phyloP scores from a whole-genome alignment of 2,329 filamentous ascomycete genomes.

The Zymoseptoria passerinii region DNA sequence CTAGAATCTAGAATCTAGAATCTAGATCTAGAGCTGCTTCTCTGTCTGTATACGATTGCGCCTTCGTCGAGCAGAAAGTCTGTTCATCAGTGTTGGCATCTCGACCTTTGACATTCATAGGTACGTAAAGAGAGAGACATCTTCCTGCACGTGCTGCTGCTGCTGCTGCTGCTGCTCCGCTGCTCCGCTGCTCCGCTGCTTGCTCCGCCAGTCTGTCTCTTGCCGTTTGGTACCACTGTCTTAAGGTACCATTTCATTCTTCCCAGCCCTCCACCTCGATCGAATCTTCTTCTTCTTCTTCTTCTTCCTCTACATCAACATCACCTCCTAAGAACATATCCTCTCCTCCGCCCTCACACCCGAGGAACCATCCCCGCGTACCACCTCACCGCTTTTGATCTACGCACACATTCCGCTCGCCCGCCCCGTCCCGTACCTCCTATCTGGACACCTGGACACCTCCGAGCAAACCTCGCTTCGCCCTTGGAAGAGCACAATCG shows the following conservation, averaged over 20 bases:
- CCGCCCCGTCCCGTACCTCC: background rate
- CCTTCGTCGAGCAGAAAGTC: background rate
- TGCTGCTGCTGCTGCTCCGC: no score
- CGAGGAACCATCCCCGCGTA: background rate
- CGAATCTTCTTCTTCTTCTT: background rate
- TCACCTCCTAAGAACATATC: background rate
- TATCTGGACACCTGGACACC: background rate
- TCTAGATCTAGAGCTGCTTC: no score
- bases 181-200: no score
- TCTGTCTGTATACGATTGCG: background rate
- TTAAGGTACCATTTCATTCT: background rate
- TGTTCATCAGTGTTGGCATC: background rate
- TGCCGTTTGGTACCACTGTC: background rate
- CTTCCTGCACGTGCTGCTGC: background rate
- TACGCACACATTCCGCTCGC: background rate
- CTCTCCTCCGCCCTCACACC: background rate
- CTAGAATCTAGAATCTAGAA: background rate
- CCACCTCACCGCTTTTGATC: background rate
- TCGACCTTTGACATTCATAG: background rate
- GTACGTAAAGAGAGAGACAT: background rate
- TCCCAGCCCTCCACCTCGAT: background rate
- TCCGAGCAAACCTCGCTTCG: background rate
- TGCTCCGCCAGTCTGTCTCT: background rate
- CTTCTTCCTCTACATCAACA: background rate
- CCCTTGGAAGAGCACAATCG: background rate